These are phyloP conservation scores for Coniochaeta sp. DNA, from an alignment of 2,329 filamentous ascomycete genomes.

Conservation along the genomic window DNA sequence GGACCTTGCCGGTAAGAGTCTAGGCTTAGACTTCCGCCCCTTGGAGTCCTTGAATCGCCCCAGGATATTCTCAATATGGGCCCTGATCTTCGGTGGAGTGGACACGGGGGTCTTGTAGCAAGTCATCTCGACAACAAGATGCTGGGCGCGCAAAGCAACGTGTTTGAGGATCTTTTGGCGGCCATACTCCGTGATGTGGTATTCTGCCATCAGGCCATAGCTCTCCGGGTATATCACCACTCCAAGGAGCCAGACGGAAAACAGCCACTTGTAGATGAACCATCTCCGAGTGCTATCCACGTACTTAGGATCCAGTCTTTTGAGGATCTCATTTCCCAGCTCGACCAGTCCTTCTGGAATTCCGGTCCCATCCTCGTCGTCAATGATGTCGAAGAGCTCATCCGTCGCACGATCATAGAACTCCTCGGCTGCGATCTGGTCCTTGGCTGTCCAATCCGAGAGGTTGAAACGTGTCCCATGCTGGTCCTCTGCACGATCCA, in stretches of 20 bases:
- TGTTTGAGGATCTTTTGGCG: slow-evolving; percentile 75
- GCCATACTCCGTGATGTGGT: slow-evolving; percentile 87
- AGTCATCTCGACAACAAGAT: slow-evolving; percentile 69
- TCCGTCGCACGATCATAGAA: slow-evolving; percentile 82
- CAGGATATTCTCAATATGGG: slow-evolving; percentile 66
- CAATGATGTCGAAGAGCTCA: slow-evolving; percentile 77
- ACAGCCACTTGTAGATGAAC: slow-evolving; percentile 86
- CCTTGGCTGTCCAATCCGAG: slow-evolving; percentile 67
- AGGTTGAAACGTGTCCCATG: slow-evolving; percentile 64
- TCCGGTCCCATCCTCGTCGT: slow-evolving; percentile 75
- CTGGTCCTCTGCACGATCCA: slow-evolving; percentile 79
- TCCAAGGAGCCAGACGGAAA: slow-evolving; percentile 77
- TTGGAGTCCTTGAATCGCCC: slow-evolving; percentile 52
- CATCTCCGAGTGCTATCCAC: slow-evolving; percentile 73
- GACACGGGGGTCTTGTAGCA: slow-evolving; percentile 62
- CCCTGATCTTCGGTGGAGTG: slow-evolving; percentile 55
- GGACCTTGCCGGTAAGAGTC: slow-evolving; percentile 63
- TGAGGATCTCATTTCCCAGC: slow-evolving; percentile 76
- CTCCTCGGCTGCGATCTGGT: slow-evolving; percentile 75
- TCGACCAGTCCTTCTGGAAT: slow-evolving; percentile 82
- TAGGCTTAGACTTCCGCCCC: slow-evolving; percentile 41
- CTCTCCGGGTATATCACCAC: slow-evolving; percentile 86
- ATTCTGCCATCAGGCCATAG: slow-evolving; percentile 71
- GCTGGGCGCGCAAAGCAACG: slow-evolving; percentile 73
- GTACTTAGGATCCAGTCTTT: slow-evolving; percentile 65